These are phyloP conservation scores for Cyphellophora attinorum DNA, from an alignment of 2,329 filamentous ascomycete genomes.

Conservation along the genomic window DNA sequence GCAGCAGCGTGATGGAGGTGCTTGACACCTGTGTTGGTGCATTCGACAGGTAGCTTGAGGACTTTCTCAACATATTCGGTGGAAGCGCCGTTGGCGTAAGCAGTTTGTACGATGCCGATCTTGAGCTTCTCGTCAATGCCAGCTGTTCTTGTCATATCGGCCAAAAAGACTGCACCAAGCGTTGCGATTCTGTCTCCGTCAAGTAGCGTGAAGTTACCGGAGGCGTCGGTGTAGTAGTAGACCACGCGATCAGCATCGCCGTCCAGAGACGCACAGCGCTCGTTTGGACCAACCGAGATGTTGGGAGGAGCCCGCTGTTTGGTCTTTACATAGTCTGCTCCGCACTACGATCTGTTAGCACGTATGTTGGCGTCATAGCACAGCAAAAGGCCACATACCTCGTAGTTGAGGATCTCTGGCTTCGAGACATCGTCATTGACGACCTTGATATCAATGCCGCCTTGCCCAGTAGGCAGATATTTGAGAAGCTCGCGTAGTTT, in stretches of 20 bases:
- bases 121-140: conserved; percentile 71
- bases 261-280: conserved; percentile 82
- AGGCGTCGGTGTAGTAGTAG: conserved; percentile 82
- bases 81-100: conserved; percentile 92
- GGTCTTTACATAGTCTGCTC: conserved; percentile 96
- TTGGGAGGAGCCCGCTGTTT: conserved; percentile 80
- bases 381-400: conserved; percentile 44
- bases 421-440: conserved; percentile 90
- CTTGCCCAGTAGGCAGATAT: conserved; percentile 60
- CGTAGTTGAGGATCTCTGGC: conserved; percentile 78
- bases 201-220: conserved; percentile 79
- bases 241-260: conserved; percentile 93
- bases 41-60: conserved; percentile 79
- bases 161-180: conserved; percentile 85
- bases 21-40: conserved; percentile 93
- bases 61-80: conserved; percentile 86
- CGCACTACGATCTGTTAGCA: conserved; percentile 59
- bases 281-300: conserved; percentile 65
- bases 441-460: conserved; percentile 69
- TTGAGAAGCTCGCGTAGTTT: conserved; percentile 83
- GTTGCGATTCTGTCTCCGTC: conserved; percentile 96
- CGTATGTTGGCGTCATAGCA: conserved; percentile 10
- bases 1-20: conserved; percentile 94
- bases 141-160: conserved; percentile 71
- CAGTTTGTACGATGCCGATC: conserved; percentile 92